Base-by-base conservation (phyloP, 768 basidiomycete species). In the Tricholoma terreum region DNA sequence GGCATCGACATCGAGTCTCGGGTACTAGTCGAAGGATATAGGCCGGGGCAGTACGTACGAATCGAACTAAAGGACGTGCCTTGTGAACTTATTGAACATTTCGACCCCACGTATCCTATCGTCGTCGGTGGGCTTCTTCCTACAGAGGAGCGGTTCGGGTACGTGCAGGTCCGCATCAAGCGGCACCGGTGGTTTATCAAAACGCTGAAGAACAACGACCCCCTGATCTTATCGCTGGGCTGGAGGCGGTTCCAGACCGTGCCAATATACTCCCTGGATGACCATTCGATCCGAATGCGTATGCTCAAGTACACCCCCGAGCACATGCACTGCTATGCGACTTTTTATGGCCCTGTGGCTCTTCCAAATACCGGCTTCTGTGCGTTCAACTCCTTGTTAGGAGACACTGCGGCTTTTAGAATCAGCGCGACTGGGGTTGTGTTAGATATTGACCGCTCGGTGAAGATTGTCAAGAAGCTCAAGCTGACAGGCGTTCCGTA, bases 281-380 rank as follows among this genome's bases (percentile, higher is more conserved):
- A 99, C 72, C 95, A 97, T 68, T 93, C 90, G 9, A 96, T 98
- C 63, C 90, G 97, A 15, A 97, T 98, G 87, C 92, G 97, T 34
- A 91, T 98, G 89, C 89, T 99, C 75, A 99, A 99, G 75, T 99
- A 99, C 70, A 98, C 97, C 0, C 97, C 97, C 0, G 97, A 99
- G 74, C 97, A 99, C 67, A 98, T 96, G 97, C 97, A 99, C 69
- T 99, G 97, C 67, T 96, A 89, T 67, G 96, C 95, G 2, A 97
- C 95, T 2, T 97, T 98, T 73, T 99, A 95, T 67, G 96, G 94
- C 0, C 96, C 97, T 6, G 86, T 93, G 19, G 78, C 93, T 2
- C 76, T 92, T 0, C 96, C 95, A 19, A 97, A 97, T 73, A 97
- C 93, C 0, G 94, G 95, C 31, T 95, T 99, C 75, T 98, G 97